Conservation (phyloP, 225 moss, liverwort and hornwort species). For the Lunularia cruciata region DNA sequence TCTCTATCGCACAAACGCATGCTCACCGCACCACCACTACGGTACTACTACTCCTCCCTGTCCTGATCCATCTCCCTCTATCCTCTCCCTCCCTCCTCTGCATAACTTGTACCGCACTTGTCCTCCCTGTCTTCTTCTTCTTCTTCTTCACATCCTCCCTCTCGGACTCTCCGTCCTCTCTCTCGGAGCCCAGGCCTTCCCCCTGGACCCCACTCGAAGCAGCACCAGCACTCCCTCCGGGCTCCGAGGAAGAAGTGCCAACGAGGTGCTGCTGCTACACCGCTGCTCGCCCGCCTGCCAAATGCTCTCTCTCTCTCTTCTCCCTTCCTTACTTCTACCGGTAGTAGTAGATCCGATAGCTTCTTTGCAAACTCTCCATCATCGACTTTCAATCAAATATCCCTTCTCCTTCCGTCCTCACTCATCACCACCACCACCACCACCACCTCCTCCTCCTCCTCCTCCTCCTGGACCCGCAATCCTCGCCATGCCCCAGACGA, state of each 20-base stretch:
- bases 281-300: conserved; percentile 1
- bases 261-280: no score
- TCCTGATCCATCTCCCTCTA: no score
- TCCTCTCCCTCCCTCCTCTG: background rate
- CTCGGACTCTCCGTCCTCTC: background rate
- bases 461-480: background rate
- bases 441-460: background rate
- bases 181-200: background rate
- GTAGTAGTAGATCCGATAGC: conserved; percentile 1
- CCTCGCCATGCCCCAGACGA: conserved; percentile 17
- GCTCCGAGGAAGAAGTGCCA: background rate
- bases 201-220: conserved; percentile 8
- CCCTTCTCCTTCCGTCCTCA: no score
- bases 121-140: background rate
- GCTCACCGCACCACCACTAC: background rate
- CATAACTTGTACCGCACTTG: background rate
- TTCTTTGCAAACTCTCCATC: background rate
- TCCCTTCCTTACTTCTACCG: no score
- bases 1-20: background rate
- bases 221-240: no score
- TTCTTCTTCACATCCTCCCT: no score
- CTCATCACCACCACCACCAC: no score
- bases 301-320: background rate
- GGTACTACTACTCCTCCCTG: no score
- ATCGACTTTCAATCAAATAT: background rate